phyloP scores from a whole-genome alignment of 148 eudicot genomes.

The Amaranthus cruentus region DNA sequence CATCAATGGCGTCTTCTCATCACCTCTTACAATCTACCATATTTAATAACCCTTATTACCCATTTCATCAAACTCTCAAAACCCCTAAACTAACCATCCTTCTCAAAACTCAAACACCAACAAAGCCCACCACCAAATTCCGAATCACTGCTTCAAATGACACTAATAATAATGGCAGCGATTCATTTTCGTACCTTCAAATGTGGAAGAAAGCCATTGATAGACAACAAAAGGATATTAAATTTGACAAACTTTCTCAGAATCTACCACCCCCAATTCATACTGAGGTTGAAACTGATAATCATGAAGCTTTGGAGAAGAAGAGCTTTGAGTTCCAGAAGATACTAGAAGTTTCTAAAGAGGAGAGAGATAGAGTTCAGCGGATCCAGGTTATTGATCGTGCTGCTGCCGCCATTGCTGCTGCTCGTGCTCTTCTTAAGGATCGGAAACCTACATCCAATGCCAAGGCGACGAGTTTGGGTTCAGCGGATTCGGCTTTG shows the following conservation, averaged over 20 bases:
- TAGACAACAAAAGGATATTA: constrained; percentile 41
- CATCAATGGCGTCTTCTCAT: constrained; percentile 4
- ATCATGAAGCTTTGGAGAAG: constrained; percentile 47
- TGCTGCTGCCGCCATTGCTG: constrained; percentile 87
- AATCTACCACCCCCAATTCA: constrained; percentile 11
- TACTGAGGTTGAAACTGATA: constrained; percentile 22
- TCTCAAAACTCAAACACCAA: neutral
- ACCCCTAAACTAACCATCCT: neutral
- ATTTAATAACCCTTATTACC: neutral
- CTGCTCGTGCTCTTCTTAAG: constrained; percentile 58
- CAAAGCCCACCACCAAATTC: neutral
- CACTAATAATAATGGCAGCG: constrained; percentile 23
- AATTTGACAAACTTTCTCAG: constrained; percentile 41
- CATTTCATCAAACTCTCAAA: neutral
- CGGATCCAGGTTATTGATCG: constrained; percentile 88
- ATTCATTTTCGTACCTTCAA: constrained; percentile 40
- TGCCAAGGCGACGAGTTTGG: neutral
- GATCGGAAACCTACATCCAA: constrained; percentile 22
- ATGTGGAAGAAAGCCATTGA: constrained; percentile 77
- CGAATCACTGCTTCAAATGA: neutral
- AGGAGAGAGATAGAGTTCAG: constrained; percentile 78
- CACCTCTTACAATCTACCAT: neutral
- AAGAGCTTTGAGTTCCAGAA: constrained; percentile 60
- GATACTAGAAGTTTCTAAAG: constrained; percentile 61
- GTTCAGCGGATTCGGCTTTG: neutral